Base-by-base conservation (phyloP, 2,329 filamentous ascomycete species). In the Ophiosphaerella korrae region DNA sequence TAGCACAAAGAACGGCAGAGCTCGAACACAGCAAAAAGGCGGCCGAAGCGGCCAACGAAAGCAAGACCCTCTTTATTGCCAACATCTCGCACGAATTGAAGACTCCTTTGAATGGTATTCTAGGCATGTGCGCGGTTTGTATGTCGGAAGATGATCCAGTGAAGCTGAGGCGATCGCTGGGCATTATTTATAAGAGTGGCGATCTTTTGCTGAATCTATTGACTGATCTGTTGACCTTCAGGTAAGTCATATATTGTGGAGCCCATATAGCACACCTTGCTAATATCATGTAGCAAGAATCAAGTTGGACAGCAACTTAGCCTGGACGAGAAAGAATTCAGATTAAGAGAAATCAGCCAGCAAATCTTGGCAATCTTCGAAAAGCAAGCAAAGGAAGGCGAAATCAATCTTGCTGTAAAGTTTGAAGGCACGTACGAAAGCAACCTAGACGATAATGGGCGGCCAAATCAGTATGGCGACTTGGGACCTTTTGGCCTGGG, bases 1-100 rank as follows among this genome's bases (percentile, higher is more conserved):
- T 97, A 1, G 84, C 84, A 6, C 86, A 92, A 70, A 82, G 92
- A 48, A 97, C 92, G 0, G 84, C 84, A 32, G 89, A 97, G 72
- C 79, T 97, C 0, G 91, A 96, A 67, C 84, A 90, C 54, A 95
- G 88, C 77, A 96, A 96, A 72, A 90, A 91, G 75, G 90, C 91
- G 1, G 92, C 92, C 1, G 92, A 96, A 73, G 89, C 90, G n/a
- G 92, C 92, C 3, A 97, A 96, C 64, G 90, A 96, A 75, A 95
- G 90, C 80, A 99, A 99, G 77, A 97, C 94, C 0, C 80, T 97
- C 7, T 97, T 97, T 76, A 95, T 99, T 57, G 94, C 94, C 14
- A 97, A 97, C 64, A 96, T 97, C 43, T 86, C 83, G 1, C 86
- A 88, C 60, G 86, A 97, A 72, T 80, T 99, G 32, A 95, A 96